Conservation (phyloP, 345 rosid species). For the Cardamine chenopodiifolia region DNA sequence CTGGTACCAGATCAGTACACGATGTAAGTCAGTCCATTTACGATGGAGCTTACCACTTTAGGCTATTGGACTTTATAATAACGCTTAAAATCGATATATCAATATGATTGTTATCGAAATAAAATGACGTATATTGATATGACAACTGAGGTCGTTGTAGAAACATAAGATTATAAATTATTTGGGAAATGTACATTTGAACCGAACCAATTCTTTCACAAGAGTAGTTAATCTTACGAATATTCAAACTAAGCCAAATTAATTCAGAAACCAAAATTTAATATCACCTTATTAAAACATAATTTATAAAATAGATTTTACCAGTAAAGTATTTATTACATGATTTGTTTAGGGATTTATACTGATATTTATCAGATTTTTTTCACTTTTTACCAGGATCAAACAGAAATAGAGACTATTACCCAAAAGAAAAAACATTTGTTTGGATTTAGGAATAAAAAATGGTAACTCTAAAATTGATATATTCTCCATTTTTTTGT, state of each 20-base stretch:
- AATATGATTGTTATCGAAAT: not conserved
- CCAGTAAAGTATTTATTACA: not conserved
- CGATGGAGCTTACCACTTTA: slow-evolving; percentile 18
- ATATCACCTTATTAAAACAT: not conserved
- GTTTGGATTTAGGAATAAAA: not conserved
- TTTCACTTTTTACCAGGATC: too few species aligned
- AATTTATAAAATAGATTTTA: too few species aligned
- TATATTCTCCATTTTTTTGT: not conserved
- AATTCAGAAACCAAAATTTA: not conserved
- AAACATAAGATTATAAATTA: not conserved
- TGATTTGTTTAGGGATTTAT: not conserved
- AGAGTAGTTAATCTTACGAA: not conserved
- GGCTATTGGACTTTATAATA: not conserved
- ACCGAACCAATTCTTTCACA: not conserved
- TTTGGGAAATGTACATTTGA: not conserved
- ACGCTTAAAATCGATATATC: not conserved
- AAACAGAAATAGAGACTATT: not conserved
- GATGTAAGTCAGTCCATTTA: slow-evolving; percentile 15
- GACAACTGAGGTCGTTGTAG: not conserved
- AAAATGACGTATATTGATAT: slow-evolving; percentile 4
- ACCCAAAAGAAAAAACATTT: not conserved
- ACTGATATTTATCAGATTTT: not conserved
- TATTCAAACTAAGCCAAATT: not conserved
- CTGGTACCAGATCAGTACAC: slow-evolving; percentile 31
- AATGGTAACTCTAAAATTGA: not conserved